Evolutionary conservation across 1,284 basidiomycete species (phyloP), one percentile per base, ranked within the genome.

Genomic region (Pseudozyma flocculosa): DNA sequence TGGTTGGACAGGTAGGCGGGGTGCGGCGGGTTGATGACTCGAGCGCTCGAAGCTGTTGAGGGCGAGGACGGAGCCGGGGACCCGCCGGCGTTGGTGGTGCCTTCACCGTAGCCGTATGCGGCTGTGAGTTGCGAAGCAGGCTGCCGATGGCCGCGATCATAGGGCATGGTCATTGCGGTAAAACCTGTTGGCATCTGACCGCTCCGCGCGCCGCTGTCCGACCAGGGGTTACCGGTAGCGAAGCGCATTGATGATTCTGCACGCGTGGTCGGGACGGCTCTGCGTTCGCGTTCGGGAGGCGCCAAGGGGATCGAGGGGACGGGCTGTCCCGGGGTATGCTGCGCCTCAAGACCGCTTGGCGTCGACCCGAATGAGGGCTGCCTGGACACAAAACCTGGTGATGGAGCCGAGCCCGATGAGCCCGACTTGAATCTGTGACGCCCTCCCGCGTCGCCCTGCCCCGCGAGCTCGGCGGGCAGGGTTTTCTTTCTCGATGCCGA

Each of bases 1-100:
- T 40, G 38, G 18, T 40, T 19, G 3, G 38, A 19, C 4, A 64
- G 52, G 24, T 64, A 60, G 2, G 61, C 61, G 0, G 61, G 57
- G 19, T 64, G 61, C 13, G n/a, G n/a, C n/a, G 61, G 50, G 10
- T 52, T 55, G 4, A 50, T 26, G 10, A 47, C 47, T 38, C 36
- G 45, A 36, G 19, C 4, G 38, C 38, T 40, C 9, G 34, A 21
- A 2, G 47, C 4, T 19, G 30, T 50, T 11, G 38, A 40, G 13
- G 24, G 4, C 1, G 48, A 21, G 23, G 18, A 22, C 4, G 38
- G 18, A 21, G 19, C 10, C 11, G 38, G 18, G 4, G 23, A 5
- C 24, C 22, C 45, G 45, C 41, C 30, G 29, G 41, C 2, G 21
- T 32, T 4, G 45, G 32, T 11, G 19, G 32, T 8, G 19, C 13